phyloP scores from a whole-genome alignment of 78 protist genomes.

The Emiliania huxleyi region DNA sequence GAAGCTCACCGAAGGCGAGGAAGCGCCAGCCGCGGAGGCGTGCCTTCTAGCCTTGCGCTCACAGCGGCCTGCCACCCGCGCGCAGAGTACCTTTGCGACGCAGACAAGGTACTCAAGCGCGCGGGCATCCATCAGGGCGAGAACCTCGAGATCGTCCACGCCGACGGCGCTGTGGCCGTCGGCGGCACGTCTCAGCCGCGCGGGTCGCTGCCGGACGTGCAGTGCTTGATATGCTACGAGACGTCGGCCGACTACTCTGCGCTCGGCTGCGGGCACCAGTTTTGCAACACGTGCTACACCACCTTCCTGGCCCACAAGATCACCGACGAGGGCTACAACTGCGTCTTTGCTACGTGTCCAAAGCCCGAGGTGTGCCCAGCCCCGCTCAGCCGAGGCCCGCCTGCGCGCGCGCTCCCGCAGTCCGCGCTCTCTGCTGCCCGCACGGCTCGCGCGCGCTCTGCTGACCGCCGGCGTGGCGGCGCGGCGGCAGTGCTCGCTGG shows the following conservation, averaged over 20 bases:
- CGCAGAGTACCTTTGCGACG: not conserved
- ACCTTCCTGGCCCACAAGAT: not conserved
- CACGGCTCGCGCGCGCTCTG: no score
- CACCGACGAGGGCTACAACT: not conserved
- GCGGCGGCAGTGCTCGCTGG: not conserved
- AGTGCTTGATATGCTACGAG: not conserved
- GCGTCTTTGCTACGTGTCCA: not conserved
- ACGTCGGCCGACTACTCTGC: not conserved
- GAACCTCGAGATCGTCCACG: not conserved
- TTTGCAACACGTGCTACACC: not conserved
- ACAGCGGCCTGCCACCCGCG: no score
- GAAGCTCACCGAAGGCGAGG: not conserved
- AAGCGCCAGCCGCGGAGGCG: not conserved
- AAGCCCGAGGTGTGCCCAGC: not conserved
- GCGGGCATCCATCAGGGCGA: not conserved
- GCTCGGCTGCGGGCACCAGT: constrained; percentile 10
- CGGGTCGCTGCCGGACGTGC: not conserved
- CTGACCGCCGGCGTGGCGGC: no score
- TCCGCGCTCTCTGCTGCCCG: no score
- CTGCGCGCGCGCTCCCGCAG: no score
- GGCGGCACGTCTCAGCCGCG: not conserved
- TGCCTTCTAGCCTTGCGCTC: no score
- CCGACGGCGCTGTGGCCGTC: not conserved
- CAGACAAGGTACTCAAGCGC: not conserved
- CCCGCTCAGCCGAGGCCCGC: no score